Evolutionary conservation across 805 yeast species (phyloP), one percentile per base, ranked within the genome.

Genomic region (Kodamaea kakaduensis): DNA sequence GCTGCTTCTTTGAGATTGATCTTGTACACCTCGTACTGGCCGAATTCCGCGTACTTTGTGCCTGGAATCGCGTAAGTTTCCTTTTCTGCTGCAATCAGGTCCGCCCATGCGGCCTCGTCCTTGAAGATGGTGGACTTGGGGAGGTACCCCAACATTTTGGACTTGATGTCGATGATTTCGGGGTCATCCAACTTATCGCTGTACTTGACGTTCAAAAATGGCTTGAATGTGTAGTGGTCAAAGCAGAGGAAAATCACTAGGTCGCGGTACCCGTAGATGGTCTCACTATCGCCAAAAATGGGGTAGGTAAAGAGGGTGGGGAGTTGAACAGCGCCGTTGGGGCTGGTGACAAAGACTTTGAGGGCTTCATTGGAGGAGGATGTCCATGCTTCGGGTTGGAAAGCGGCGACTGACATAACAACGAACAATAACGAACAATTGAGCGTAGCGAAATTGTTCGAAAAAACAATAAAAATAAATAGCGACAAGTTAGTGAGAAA

Each of bases 271-370:
- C 98, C 98, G 51, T 80, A 86, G 1, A 93, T 79, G 36, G 80
- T 80, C 53, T 93, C 98, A 1, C 87, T 73, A 31, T 88, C 95
- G 5, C 97, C 97, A 67, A 77, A 93, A 8, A 93, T 82, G 2
- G 97, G 95, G 56, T 93, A 93, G 1, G 97, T 90, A 61, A 86
- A 88, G 9, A 64, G 51, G 0, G 97, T 97, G 24, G 71, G 61
- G 63, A 89, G 88, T 17, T 54, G 50, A 3, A 75, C 64, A 14
- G 81, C 75, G 0, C 79, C 79, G 3, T 69, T 60, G 2, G 73
- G 68, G 40, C 76, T 80, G 4, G 83, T 84, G 17, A 65, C 47
- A 37, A 56, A 77, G 6, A 87, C 54, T 31, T 71, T 67, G 12
- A 84, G 58, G 0, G 78, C 81, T 9, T 82, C 84, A 42, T 81